phyloP scores from a whole-genome alignment of 169 alveolate genomes.

The Cyclospora cayetanensis region DNA sequence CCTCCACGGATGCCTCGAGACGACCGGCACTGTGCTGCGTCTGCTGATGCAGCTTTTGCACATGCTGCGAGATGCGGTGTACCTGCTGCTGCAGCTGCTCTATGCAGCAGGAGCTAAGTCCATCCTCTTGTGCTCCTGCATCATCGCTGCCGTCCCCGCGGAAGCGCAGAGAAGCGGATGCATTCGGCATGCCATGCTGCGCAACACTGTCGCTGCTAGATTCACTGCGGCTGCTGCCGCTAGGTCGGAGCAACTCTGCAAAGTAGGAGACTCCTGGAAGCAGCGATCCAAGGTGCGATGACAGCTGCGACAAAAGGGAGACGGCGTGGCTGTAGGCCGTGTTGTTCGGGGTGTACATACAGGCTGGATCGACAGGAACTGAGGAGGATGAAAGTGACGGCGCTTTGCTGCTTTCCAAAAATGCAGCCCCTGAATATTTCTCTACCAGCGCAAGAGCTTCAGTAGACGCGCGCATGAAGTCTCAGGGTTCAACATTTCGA shows the following conservation, averaged over 20 bases:
- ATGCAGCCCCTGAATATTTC: not conserved
- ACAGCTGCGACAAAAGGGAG: conserved; percentile 7
- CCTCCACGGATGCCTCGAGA: not conserved
- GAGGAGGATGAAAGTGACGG: too few species aligned
- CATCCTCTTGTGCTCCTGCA: not conserved
- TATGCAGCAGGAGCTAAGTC: not conserved
- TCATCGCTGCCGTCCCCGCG: not conserved
- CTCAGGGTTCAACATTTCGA: conserved; percentile 16
- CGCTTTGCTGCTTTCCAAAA: too few species aligned
- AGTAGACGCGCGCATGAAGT: not conserved
- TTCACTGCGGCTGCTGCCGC: conserved; percentile 21
- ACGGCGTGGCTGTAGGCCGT: too few species aligned
- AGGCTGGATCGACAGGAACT: too few species aligned
- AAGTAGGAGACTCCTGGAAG: conserved; percentile 18
- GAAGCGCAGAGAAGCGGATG: too few species aligned
- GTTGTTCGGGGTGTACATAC: too few species aligned
- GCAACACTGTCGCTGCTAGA: not conserved
- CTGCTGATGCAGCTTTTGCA: conserved; percentile 14
- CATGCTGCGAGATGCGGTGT: not conserved
- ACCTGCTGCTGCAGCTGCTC: conserved; percentile 44
- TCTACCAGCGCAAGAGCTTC: not conserved
- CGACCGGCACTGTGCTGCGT: conserved; percentile 14
- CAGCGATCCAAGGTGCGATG: not conserved
- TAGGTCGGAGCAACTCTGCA: not conserved
- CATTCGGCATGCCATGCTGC: too few species aligned